Base-by-base conservation (phyloP, 768 basidiomycete species). In the Mycena maculata region DNA sequence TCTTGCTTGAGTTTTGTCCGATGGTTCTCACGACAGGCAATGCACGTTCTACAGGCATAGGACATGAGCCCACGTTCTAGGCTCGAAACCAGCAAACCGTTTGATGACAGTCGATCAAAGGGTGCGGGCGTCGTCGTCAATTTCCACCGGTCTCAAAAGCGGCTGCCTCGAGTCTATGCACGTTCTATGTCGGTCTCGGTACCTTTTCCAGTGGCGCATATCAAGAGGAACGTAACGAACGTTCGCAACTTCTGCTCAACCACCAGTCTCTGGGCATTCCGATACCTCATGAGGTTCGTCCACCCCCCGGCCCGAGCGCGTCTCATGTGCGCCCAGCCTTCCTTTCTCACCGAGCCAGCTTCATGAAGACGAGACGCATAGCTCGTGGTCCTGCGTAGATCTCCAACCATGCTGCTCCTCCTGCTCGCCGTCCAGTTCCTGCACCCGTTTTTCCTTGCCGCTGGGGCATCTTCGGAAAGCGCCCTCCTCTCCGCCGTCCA, bases 331-430 rank as follows among this genome's bases (percentile, higher is more conserved):
- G 28, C 22, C 25, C 25, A 15, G 27, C 18, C 65, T 66, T 66
- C 65, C n/a, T 66, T 66, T 66, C 65, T 55, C 65, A 66, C 58
- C 55, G 20, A 7, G 20, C 28, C 30, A 49, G 10, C 18, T 20
- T 31, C 6, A 39, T 52, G 44, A 65, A 58, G 13, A 53, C 41
- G 23, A n/a, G n/a, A 31, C 39, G 20, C 12, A 44, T 52, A 27
- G 7, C n/a, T 2, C 15, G 18, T 28, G 23, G 23, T 2, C 30
- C 39, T 36, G 2, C 12, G 12, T 9, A 9, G 7, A 1, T 22
- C 28, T 5, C 10, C 44, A 25, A 55, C 11, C 47, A 67, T 67
- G 66, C 45, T 56, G 48, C 39, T 57, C 16, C 11, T 44, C 48
- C 23, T 62, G 2, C 30, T 67, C 25, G 20, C 25, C 6, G 31